Percentiles rank a stretch among this genome's conserved stretches.
Evolutionary conservation across 371 early-diverging fungal genomes (phyloP).

Genomic region (Mortierella sp.): DNA sequence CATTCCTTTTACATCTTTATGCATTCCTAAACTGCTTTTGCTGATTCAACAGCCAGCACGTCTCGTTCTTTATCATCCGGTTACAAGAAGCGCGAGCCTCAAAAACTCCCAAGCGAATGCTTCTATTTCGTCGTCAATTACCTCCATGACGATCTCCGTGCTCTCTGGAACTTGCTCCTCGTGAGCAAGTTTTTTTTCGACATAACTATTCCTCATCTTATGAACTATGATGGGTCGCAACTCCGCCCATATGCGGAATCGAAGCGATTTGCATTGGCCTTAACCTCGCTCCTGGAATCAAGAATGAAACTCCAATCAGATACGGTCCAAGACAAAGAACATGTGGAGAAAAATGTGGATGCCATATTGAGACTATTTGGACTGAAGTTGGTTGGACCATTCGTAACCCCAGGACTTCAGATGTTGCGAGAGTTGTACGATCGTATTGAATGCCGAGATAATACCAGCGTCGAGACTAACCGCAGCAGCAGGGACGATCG

Average conservation of each 20-base stretch:
- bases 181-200: background rate
- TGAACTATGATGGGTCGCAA: background rate
- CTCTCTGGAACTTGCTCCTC: background rate
- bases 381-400: background rate
- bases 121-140: background rate
- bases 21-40: too few relatives aligned
- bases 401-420: background rate
- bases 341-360: background rate
- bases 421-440: too few relatives aligned
- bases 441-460: background rate
- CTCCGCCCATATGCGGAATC: too few relatives aligned
- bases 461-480: background rate
- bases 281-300: background rate
- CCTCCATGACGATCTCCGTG: background rate
- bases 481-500: background rate
- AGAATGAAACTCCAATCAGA: too few relatives aligned
- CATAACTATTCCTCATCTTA: background rate
- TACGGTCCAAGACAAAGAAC: too few relatives aligned
- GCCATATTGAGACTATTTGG: background rate
- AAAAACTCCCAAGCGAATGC: conserved; percentile 7
- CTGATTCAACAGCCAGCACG: too few relatives aligned
- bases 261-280: background rate
- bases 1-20: too few relatives aligned
- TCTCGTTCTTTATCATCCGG: too few relatives aligned
- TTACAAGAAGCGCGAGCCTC: background rate